Percentiles rank a stretch among this genome's conserved stretches.
These are phyloP conservation scores for Bolboschoenoplectus hybrid DNA, from an alignment of 202 grass and related monocot species.

Conservation along the genomic window DNA sequence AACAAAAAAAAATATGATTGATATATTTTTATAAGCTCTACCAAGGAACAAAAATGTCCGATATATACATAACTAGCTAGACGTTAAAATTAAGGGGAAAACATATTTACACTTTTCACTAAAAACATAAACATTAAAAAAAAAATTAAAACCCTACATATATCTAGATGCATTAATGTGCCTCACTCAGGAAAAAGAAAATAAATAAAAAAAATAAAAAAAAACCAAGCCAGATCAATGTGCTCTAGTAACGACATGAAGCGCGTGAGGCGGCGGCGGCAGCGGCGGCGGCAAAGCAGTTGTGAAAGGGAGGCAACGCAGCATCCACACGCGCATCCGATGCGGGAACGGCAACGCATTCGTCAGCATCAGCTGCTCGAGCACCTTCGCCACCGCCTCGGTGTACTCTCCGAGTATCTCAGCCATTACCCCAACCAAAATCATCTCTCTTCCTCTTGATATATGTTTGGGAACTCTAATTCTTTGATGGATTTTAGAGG, in stretches of 20 bases:
- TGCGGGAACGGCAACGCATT: constrained; percentile 21
- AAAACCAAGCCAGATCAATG: neutral
- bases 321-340: constrained; percentile 34
- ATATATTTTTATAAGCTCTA: constrained; percentile 13
- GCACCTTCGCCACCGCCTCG: constrained; percentile 17
- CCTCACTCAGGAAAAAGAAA: neutral
- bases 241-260: constrained; percentile 25
- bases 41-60: neutral
- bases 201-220: neutral
- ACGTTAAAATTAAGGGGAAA: neutral
- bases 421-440: constrained; percentile 35
- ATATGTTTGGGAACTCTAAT: neutral
- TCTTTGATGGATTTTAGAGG: neutral
- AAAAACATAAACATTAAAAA: constrained; percentile 7
- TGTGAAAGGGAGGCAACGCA: constrained; percentile 37
- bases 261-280: neutral
- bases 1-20: neutral
- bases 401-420: constrained; percentile 40
- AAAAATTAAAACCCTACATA: neutral
- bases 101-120: neutral
- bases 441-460: constrained; percentile 23
- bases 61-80: neutral
- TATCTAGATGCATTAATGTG: neutral
- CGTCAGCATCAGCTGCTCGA: constrained; percentile 24
- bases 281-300: neutral